Base-by-base conservation (phyloP, 148 eudicot genomes). In the Chenopodium formosanum region DNA sequence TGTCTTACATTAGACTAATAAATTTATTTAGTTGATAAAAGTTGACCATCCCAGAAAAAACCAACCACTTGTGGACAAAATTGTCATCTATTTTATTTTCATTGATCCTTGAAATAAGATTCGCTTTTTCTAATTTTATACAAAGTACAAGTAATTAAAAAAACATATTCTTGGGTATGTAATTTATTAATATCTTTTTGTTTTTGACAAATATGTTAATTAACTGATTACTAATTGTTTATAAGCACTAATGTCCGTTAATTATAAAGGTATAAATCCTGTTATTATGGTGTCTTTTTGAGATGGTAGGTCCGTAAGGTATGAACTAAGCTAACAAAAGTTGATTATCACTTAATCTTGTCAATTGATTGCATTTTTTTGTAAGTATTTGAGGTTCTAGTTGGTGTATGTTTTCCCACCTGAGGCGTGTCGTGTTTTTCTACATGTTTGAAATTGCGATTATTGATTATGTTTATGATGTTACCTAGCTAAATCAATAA, bases 1-100 rank as follows among this genome's bases (percentile, higher is more conserved):
- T 68, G 75, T 67, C 69, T 32, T 79, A 40, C 60, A 53, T 71
- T 74, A 22, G 22, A 6, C 63, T 23, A 52, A 79, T 32, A 48
- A 70, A 67, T 44, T 47, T 20, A 50, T 50, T 46, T 31, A 23
- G 7, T 62, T 32, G 9, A 62, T 9, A 75, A 84, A 56, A 44
- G 80, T 84, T 80, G 86, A 84, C 83, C 67, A 76, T 31, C 73
- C 48, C 75, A 84, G 76, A 50, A 63, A 79, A 83, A 84, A 80
- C 78, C 86, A 80, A 80, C 82, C 83, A 84, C 75, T 66, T 80
- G 29, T 1, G 29, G 80, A 84, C 86, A 84, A 84, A 84, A 3
- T 76, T 70, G 76, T 71, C 77, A 77, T 50, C 79, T 31, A 56
- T 75, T 78, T 12, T 32, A 74, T 83, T 40, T 58, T 74, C 48